Conservation (phyloP, 148 eudicot species). For the Amaranthus cruentus region DNA sequence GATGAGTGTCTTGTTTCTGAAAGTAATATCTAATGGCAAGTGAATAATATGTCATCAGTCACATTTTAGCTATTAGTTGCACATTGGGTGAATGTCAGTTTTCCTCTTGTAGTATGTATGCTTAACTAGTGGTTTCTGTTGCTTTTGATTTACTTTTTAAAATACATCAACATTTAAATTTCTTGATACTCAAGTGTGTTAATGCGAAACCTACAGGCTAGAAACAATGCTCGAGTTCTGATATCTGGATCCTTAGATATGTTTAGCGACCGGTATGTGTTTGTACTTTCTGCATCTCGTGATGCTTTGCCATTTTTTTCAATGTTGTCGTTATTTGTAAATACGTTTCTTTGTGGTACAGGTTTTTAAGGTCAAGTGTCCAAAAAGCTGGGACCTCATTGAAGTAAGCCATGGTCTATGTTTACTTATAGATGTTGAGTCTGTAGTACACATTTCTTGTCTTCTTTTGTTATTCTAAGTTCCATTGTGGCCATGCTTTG, state of each 20-base stretch:
- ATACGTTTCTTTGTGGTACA: conserved; percentile 17
- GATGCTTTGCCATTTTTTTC: neutral
- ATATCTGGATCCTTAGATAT: conserved; percentile 67
- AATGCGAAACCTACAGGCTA: conserved; percentile 45
- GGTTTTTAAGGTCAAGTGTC: conserved; percentile 59
- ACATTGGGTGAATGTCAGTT: neutral
- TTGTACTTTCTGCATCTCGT: neutral
- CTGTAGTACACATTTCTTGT: neutral
- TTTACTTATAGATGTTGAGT: conserved; percentile 21
- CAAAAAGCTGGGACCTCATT: conserved; percentile 59
- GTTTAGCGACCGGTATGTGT: conserved; percentile 61
- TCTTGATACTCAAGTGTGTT: neutral
- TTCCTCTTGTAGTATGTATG: neutral
- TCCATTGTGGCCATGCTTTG: neutral
- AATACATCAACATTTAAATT: neutral
- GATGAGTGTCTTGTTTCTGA: neutral
- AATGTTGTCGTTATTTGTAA: neutral
- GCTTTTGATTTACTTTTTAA: neutral
- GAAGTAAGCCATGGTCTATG: conserved; percentile 37
- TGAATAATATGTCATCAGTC: neutral
- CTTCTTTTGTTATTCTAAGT: conserved; percentile 1
- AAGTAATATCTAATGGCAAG: neutral
- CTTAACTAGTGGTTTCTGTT: neutral
- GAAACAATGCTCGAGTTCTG: conserved; percentile 69
- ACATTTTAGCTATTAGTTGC: neutral